Evolutionary conservation across 202 grass and related monocot species (phyloP), one percentile per base, ranked within the genome.

Genomic region (Setaria italica): DNA sequence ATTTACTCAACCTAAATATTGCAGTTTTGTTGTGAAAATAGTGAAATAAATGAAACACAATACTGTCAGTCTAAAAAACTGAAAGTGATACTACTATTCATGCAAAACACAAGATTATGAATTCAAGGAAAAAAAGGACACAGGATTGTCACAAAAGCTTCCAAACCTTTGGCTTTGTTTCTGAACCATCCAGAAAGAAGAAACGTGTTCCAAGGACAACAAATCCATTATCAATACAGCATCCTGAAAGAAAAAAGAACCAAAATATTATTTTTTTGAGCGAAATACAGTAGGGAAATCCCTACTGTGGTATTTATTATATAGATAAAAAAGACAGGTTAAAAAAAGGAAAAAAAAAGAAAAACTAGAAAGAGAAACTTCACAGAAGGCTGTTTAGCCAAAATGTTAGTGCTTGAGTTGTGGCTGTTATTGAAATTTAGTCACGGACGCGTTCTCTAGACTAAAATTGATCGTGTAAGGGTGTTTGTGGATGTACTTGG

Each of bases 181-280:
- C 76, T 94, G 96, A 92, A 96, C 68, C 91, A 99, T 91, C 96
- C 96, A 99, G 78, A 99, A 95, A 3, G 96, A 99, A 69, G 91
- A 89, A 78, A 86, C 85, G 49, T 99, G 91, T 77, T 96, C 89
- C 81, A 84, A 53, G 39, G 90, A 90, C 51, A 91, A 7, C 56
- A 95, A 84, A 82, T 99, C 93, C 96, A 93, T 88, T 71, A 99
- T 91, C 72, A 94, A 87, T 76, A 94, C 86, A 88, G 84, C 82
- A 78, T 99, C 93, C 96, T 95, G 88, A 67, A 91, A 83, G 41
- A 60, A 80, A 87, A 80, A 69, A 48, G 16, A 77, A 51, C 77
- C 39, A 86, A 48, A 74, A 37, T 12, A 33, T 86, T 56, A 86
- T 7, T 10, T 41, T 35, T 41, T 41, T 41, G 25, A 41, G 39